phyloP scores from a whole-genome alignment of 108 stramenopile genomes.

The Chaetoceros muelleri region DNA sequence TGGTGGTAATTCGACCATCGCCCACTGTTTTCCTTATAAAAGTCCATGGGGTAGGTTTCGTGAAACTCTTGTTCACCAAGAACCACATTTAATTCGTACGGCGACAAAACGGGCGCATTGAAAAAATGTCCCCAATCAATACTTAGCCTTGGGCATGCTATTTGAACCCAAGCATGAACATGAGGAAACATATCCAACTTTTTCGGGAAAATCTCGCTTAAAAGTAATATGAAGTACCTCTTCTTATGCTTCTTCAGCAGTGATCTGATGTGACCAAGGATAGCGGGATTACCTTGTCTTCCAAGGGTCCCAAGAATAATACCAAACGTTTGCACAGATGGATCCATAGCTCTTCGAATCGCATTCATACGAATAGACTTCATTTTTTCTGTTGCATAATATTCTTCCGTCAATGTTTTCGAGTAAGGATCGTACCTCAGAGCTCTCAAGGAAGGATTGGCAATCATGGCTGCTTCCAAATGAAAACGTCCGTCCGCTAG shows the following conservation, averaged over 20 bases:
- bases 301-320: slow-evolving; percentile 95
- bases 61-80: slow-evolving; percentile 56
- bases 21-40: slow-evolving; percentile 81
- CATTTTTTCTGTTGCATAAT: slow-evolving; percentile 89
- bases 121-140: slow-evolving; percentile 96
- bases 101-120: slow-evolving; percentile 75
- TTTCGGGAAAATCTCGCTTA: slow-evolving; percentile 86
- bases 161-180: slow-evolving; percentile 92
- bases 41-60: slow-evolving; percentile 94
- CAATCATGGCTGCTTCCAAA: slow-evolving; percentile 96
- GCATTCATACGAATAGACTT: slow-evolving; percentile 51
- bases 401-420: slow-evolving; percentile 84
- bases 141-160: slow-evolving; percentile 94
- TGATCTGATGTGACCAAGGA: slow-evolving; percentile 59
- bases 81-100: slow-evolving; percentile 87
- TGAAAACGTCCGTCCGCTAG: slow-evolving; percentile 98
- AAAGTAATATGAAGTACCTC: slow-evolving; percentile 62
- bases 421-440: slow-evolving; percentile 95
- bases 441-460: slow-evolving; percentile 83
- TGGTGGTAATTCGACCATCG: slow-evolving; percentile 91
- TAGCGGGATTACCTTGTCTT: slow-evolving; percentile 95
- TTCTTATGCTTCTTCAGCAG: slow-evolving; percentile 43
- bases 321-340: slow-evolving; percentile 41
- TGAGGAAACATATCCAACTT: slow-evolving; percentile 71
- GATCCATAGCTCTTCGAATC: slow-evolving; percentile 28